Evolutionary conservation across 2,329 filamentous ascomycete species (phyloP), one percentile per base, ranked within the genome.

Genomic region (Exophiala sp.): DNA sequence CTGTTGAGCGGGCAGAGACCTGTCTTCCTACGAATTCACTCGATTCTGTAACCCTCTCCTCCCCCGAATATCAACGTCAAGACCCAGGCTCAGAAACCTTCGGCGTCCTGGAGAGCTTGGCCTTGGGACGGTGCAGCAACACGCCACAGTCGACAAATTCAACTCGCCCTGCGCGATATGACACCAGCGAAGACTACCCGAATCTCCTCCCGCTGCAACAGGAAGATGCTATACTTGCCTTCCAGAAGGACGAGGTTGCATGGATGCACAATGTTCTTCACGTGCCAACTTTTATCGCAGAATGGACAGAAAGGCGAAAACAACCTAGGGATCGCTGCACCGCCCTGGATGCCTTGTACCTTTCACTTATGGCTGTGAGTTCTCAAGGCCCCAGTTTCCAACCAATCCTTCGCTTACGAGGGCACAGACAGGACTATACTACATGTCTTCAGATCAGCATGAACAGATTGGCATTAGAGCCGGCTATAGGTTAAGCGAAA

Each of bases 21-120:
- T 40, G 38, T 40, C n/a, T 40, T 12, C n/a, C 11, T 5, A 16
- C 11, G 38, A 18, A 14, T 40, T 44, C 41, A 2, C 41, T 21
- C 3, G 41, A 44, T 44, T n/a, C 41, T 24, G 41, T 12, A 29
- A 44, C 16, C 6, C 18, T 29, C 41, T 44, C 38, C 10, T 40
- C 38, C 35, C 35, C 35, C 38, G n/a, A 10, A 14, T 9, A 40
- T 16, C 38, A 40, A 14, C 38, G 38, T 10, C 41, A 21, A 44
- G 41, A 44, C 6, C 41, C 41, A 44, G 24, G 41, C n/a, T 44
- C 24, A 32, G 41, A 44, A 29, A 44, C 41, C 16, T 44, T 44
- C n/a, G 41, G 41, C 12, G 41, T 44, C 16, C 41, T 44, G 18
- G 41, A 44, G 24, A 44, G 24, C n/a, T 29, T 44, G 41, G 41